Conservation (phyloP, 2,329 filamentous ascomycete genomes). For the Calonectria henricotiae region DNA sequence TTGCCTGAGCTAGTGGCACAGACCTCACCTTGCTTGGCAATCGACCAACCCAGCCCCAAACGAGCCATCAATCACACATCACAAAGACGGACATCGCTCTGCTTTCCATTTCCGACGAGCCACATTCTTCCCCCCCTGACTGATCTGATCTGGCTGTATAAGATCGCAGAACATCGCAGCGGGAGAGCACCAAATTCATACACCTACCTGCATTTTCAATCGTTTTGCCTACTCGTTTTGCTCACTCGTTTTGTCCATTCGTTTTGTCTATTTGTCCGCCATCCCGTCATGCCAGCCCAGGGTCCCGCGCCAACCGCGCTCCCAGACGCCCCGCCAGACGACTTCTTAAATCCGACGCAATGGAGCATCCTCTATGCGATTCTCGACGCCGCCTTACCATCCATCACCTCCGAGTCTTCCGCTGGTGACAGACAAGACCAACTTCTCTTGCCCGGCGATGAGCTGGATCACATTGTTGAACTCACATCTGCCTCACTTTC, state of each 20-base stretch:
- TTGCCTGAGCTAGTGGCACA: constrained; percentile 28
- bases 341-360: constrained; percentile 66
- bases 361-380: constrained; percentile 72
- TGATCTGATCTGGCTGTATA: constrained; percentile 1
- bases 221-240: constrained; percentile 24
- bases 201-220: constrained; percentile 28
- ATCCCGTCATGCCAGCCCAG: constrained; percentile 44
- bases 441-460: constrained; percentile 65
- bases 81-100: background rate
- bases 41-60: background rate
- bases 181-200: background rate
- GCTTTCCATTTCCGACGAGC: background rate
- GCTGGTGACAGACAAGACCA: constrained; percentile 60
- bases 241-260: constrained; percentile 26
- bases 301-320: constrained; percentile 47
- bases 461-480: constrained; percentile 66
- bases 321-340: constrained; percentile 51
- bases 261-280: constrained; percentile 34
- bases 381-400: constrained; percentile 74
- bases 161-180: background rate
- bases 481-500: constrained; percentile 57
- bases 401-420: constrained; percentile 65
- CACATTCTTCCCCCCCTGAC: background rate
- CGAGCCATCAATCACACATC: constrained; percentile 25
- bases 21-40: constrained; percentile 14